These are phyloP conservation scores for Saturnispora silvae DNA, from an alignment of 805 yeast genomes.

Conservation along the genomic window DNA sequence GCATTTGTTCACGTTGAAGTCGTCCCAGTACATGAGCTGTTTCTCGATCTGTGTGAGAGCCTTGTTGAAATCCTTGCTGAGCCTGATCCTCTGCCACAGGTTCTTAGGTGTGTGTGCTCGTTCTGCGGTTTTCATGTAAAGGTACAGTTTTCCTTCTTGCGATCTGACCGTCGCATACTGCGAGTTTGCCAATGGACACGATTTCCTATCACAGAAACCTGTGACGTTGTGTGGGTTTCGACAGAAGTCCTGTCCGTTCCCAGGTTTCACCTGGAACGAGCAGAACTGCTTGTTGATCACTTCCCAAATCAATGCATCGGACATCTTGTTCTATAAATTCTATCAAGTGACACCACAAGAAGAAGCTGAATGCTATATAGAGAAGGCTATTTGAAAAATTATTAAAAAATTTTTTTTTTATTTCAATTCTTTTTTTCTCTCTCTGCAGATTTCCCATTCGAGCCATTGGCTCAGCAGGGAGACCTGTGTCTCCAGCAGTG, in stretches of 20 bases:
- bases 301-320: constrained; percentile 79
- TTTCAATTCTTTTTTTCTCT: constrained; percentile 3
- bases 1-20: constrained; percentile 82
- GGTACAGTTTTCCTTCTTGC: constrained; percentile 66
- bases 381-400: too few relatives aligned
- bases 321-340: constrained; percentile 9
- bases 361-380: too few relatives aligned
- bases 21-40: constrained; percentile 86
- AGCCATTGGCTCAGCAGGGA: constrained; percentile 1
- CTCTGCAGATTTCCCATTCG: background rate
- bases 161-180: constrained; percentile 81
- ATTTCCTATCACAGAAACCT: constrained; percentile 85
- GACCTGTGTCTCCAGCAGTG: too few relatives aligned
- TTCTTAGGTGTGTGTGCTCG: constrained; percentile 92
- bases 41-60: constrained; percentile 86
- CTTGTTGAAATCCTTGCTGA: constrained; percentile 78
- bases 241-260: constrained; percentile 85
- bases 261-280: constrained; percentile 65
- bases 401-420: background rate
- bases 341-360: too few relatives aligned
- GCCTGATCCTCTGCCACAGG: constrained; percentile 89
- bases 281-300: constrained; percentile 93
- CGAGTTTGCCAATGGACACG: constrained; percentile 94
- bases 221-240: constrained; percentile 92
- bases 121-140: constrained; percentile 96